phyloP scores from a whole-genome alignment of 371 early-diverging fungal species.

The Actinomortierella wolfii region DNA sequence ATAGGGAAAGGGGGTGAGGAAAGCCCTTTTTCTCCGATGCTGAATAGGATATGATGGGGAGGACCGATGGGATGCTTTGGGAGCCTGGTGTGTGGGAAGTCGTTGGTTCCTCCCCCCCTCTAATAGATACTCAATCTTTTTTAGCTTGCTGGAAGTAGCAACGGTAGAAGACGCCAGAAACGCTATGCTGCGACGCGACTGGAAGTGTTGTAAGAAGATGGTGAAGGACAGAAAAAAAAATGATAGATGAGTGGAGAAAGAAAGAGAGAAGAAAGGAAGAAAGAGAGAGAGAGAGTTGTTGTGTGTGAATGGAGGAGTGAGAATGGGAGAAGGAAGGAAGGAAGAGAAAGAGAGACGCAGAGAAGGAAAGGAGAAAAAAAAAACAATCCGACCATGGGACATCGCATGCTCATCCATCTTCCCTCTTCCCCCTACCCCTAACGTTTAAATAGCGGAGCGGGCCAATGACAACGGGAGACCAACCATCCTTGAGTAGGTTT shows the following conservation, averaged over 20 bases:
- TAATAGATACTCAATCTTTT: not conserved
- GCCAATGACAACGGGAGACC: too few species aligned
- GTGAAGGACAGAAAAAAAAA: slow-evolving; percentile 5
- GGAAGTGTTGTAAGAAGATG: too few species aligned
- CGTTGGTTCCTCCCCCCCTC: too few species aligned
- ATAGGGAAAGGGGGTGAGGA: too few species aligned
- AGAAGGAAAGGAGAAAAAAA: too few species aligned
- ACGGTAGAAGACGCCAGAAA: not conserved
- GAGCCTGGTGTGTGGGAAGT: too few species aligned
- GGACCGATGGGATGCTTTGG: too few species aligned
- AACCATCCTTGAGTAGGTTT: too few species aligned
- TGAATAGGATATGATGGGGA: too few species aligned
- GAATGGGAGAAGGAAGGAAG: not conserved
- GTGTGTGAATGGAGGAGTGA: slow-evolving; percentile 1
- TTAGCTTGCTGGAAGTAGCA: not conserved
- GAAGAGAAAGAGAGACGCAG: not conserved
- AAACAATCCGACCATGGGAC: too few species aligned
- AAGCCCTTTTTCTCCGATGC: too few species aligned
- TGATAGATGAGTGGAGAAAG: not conserved
- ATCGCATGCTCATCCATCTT: not conserved
- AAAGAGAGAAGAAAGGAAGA: not conserved
- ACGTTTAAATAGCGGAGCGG: not conserved
- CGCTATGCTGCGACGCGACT: too few species aligned
- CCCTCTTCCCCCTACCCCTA: not conserved
- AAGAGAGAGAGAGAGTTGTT: not conserved